Evolutionary conservation across 306 rosid genomes (phyloP), one percentile per base, ranked within the genome.

Genomic region (Lathyrus aphaca): DNA sequence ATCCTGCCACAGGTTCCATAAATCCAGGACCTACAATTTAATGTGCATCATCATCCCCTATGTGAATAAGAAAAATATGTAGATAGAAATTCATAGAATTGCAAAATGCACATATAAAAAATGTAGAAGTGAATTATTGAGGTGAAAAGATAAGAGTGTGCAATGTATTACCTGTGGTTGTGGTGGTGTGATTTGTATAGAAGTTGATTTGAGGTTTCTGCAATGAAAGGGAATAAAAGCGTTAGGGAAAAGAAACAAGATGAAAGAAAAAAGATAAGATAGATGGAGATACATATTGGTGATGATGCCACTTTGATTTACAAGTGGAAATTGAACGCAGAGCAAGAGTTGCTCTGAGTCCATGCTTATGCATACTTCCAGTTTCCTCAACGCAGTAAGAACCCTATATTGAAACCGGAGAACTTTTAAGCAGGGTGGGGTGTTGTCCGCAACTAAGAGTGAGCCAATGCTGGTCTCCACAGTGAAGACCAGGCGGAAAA

Each of bases 341-440:
- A 64, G 77, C 58, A 69, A 64, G 19, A 69, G 75, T 76, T 57
- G 81, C 75, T 82, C 89, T 84, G 73, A 65, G 45, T 23, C 75
- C 59, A 60, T 76, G 65, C 68, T 40, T 70, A 48, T 68, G 56
- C 82, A 82, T 77, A 60, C 19, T 72, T 68, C 10, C 2, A 10
- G 23, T 49, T 35, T 35, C 39, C 39, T 3, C 38, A 23, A 23
- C 25, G 25, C 35, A 30, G 6, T 5, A 30, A 30, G 35, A 23
- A 23, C 35, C 35, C 35, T 30, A 30, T 30, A 5, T 30, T 30
- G 35, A 32, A 32, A 5, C 25, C 25, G 1, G 25, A 23, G 25
- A 5, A 29, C 5, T 4, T 29, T 29, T 1, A 29, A 0, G 35
- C 35, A 29, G 35, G 30, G n/a, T n/a, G n/a, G n/a, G n/a, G n/a